A percentile compares a stretch with the other conserved stretches of the same genome.
phyloP scores from a whole-genome alignment of 352 stramenopile genomes.

The Globisporangium ultimum region DNA sequence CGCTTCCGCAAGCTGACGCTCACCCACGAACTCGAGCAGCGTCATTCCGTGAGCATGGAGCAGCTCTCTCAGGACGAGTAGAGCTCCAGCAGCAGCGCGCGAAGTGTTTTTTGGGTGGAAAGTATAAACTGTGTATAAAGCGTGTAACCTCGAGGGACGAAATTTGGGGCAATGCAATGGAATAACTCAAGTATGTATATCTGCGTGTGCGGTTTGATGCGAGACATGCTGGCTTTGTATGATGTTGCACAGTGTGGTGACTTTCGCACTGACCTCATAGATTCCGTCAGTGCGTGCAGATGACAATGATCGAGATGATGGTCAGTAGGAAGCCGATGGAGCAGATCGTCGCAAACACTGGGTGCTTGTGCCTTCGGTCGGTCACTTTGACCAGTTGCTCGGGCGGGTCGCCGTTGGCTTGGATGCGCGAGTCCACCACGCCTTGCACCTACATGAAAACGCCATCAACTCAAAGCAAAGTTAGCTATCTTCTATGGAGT shows the following conservation, averaged over 20 bases:
- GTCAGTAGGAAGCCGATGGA: conserved; percentile 62
- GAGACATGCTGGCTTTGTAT: neutral
- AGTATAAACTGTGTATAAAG: neutral
- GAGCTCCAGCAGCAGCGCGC: neutral
- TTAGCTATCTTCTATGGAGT: neutral
- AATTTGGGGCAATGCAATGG: conserved; percentile 5
- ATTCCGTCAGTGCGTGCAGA: conserved; percentile 36
- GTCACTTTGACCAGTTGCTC: conserved; percentile 79
- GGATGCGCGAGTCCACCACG: conserved; percentile 25
- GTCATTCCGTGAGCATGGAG: conserved; percentile 16
- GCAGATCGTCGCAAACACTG: conserved; percentile 67
- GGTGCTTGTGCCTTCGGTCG: conserved; percentile 59
- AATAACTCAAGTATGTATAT: neutral
- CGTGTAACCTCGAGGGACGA: neutral
- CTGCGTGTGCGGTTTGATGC: neutral
- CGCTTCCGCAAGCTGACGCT: conserved; percentile 48
- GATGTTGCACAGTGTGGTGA: neutral
- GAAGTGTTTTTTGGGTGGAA: neutral
- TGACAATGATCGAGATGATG: conserved; percentile 62
- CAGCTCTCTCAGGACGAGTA: neutral
- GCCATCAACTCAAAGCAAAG: neutral
- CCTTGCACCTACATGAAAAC: conserved; percentile 3
- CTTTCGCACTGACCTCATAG: too few species aligned
- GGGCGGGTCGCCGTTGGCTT: conserved; percentile 50
- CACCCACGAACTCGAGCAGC: conserved; percentile 36